Evolutionary conservation across 2,329 filamentous ascomycete genomes (phyloP), one percentile per base, ranked within the genome.

Genomic region (Chrysoporthe cubensis): DNA sequence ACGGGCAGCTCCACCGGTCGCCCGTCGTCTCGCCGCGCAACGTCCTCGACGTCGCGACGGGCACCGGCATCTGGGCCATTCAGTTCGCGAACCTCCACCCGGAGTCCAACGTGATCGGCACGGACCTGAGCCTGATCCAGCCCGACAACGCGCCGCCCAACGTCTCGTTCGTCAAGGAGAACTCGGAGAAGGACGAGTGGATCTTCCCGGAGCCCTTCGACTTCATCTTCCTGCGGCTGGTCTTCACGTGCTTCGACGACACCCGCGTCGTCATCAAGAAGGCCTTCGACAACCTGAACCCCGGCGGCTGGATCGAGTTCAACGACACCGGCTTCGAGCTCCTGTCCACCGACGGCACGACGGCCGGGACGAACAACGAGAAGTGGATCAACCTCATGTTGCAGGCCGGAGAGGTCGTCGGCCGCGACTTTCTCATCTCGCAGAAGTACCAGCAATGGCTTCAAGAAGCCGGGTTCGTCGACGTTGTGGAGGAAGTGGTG

Each of bases 111-210:
- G 80, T 82, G n/a, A 74, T 76, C 16, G 81, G 81, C 42, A 82
- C 78, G 1, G 82, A 85, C 69, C 75, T 84, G 1, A 82, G 80
- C 61, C 82, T 82, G 1, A 79, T 81, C 40, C 83, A 85, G 66
- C 71, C 58, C 3, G 48, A 16, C 44, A 76, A 75, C 60, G 76
- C 85, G 1, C 85, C 85, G 16, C 81, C 83, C 26, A 88, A 87
- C 70, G 80, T 85, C 59, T 78, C 77, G 21, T 88, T 87, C 74
- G 76, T 86, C 65, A 80, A 87, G 48, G 85, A 87, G 71, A 84
- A 87, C 72, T 79, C 83, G 5, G 83, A 87, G 72, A 79, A 83
- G n/a, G 56, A 65, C 68, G 78, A 82, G 4, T 88, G 86, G 86
- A 76, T 82, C 5, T 76, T 71, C 14, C 66, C 66, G n/a, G 75